phyloP scores from a whole-genome alignment of 2,329 filamentous ascomycete genomes.

The Trichoderma sp. region DNA sequence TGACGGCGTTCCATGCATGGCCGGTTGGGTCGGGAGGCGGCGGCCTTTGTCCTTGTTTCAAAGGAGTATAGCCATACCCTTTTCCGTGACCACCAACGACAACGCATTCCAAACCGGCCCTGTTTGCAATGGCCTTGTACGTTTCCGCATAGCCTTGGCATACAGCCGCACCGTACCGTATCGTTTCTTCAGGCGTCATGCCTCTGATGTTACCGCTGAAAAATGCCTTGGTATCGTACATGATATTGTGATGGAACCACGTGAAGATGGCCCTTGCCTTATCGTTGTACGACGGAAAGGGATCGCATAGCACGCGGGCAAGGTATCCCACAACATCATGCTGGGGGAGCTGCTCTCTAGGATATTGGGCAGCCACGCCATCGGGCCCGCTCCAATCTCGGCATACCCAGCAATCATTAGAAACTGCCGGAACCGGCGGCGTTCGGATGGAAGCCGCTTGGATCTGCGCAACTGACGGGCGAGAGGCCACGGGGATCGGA shows the following conservation, averaged over 20 bases:
- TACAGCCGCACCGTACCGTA: slow-evolving; percentile 76
- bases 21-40: slow-evolving; percentile 61
- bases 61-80: slow-evolving; percentile 67
- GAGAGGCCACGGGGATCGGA: slow-evolving; percentile 50
- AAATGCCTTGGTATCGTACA: slow-evolving; percentile 78
- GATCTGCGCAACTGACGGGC: slow-evolving; percentile 52
- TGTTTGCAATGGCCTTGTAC: slow-evolving; percentile 72
- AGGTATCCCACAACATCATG: slow-evolving; percentile 67
- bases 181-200: slow-evolving; percentile 67
- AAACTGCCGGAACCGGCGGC: slow-evolving; percentile 27
- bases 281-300: slow-evolving; percentile 79
- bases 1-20: slow-evolving; percentile 93
- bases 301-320: slow-evolving; percentile 71
- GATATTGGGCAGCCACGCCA: slow-evolving; percentile 71
- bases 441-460: slow-evolving; percentile 40
- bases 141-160: slow-evolving; percentile 88
- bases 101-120: slow-evolving; percentile 74
- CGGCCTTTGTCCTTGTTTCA: slow-evolving; percentile 60
- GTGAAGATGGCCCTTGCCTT: slow-evolving; percentile 91
- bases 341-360: slow-evolving; percentile 65
- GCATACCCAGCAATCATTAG: slow-evolving; percentile 67
- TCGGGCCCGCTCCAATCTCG: slow-evolving; percentile 86
- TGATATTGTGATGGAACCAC: slow-evolving; percentile 92
- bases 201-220: slow-evolving; percentile 66
- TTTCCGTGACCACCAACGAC: slow-evolving; percentile 80